These are phyloP conservation scores for Blumeriella jaapii DNA, from an alignment of 2,329 filamentous ascomycete genomes.

Conservation along the genomic window DNA sequence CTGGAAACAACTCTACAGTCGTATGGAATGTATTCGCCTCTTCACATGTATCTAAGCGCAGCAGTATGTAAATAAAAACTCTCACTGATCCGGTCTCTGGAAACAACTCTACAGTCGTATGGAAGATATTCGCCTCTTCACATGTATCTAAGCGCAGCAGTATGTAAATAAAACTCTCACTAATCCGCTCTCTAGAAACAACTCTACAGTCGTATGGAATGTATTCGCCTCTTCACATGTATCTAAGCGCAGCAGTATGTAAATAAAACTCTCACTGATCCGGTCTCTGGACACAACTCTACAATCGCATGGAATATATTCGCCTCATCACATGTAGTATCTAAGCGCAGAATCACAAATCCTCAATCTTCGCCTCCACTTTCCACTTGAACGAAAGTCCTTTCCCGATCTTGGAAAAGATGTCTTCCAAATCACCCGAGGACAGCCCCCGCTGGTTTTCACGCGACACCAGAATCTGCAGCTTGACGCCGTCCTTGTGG, in stretches of 20 bases:
- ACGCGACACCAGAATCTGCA: constrained; percentile 29
- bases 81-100: too few relatives aligned
- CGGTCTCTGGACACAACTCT: constrained; percentile 16
- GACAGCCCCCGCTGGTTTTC: constrained; percentile 7
- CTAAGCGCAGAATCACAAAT: neutral
- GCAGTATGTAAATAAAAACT: too few relatives aligned
- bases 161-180: too few relatives aligned
- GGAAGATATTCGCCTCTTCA: too few relatives aligned
- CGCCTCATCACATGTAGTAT: neutral
- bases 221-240: too few relatives aligned
- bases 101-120: too few relatives aligned
- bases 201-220: too few relatives aligned
- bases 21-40: constrained; percentile 1
- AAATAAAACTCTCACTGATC: too few relatives aligned
- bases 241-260: too few relatives aligned
- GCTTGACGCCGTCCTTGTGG: constrained; percentile 23
- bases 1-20: constrained; percentile 20
- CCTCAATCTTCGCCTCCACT: constrained; percentile 18
- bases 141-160: too few relatives aligned
- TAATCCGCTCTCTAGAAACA: too few relatives aligned
- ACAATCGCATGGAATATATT: constrained; percentile 16
- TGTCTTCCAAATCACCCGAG: constrained; percentile 24
- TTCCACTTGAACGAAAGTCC: constrained; percentile 35
- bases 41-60: neutral
- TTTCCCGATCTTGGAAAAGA: constrained; percentile 41